Conservation (phyloP, 2,329 filamentous ascomycete genomes). For the Pseudonectria foliicola region DNA sequence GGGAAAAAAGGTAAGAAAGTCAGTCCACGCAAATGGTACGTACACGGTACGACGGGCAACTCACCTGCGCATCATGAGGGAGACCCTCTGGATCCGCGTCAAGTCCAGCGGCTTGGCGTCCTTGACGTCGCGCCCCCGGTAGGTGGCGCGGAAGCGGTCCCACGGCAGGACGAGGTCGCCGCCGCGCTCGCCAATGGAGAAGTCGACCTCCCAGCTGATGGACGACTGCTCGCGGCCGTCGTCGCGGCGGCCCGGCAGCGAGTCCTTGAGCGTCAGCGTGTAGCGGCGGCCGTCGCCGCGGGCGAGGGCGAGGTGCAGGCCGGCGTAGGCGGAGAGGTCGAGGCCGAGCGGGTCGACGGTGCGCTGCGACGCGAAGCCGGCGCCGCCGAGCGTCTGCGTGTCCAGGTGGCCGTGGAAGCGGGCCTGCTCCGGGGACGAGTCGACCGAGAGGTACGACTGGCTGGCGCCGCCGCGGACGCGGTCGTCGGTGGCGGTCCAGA, state of each 20-base stretch:
- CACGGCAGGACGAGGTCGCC: conserved; percentile 52
- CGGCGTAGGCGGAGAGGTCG: conserved; percentile 58
- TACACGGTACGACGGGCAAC: conserved; percentile 8
- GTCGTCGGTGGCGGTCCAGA: conserved; percentile 68
- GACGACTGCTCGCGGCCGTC: conserved; percentile 66
- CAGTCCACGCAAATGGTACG: neutral
- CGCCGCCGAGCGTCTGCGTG: conserved; percentile 67
- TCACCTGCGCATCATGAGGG: conserved; percentile 77
- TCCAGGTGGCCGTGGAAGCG: conserved; percentile 65
- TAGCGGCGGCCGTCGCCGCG: conserved; percentile 59
- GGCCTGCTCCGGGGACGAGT: conserved; percentile 31
- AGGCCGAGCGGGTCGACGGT: conserved; percentile 53
- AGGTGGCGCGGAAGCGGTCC: conserved; percentile 62
- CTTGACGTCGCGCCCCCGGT: conserved; percentile 58
- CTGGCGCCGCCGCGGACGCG: conserved; percentile 69
- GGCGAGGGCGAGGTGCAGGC: conserved; percentile 47
- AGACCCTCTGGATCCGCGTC: conserved; percentile 56
- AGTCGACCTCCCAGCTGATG: conserved; percentile 69
- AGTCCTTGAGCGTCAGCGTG: conserved; percentile 69
- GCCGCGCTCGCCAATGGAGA: conserved; percentile 31
- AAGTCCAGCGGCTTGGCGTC: conserved; percentile 54
- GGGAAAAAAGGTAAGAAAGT: neutral
- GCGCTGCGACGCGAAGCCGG: conserved; percentile 75
- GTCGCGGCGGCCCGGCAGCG: conserved; percentile 47
- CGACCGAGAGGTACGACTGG: conserved; percentile 40